phyloP scores from a whole-genome alignment of 306 rosid species.

The Corylus americana region DNA sequence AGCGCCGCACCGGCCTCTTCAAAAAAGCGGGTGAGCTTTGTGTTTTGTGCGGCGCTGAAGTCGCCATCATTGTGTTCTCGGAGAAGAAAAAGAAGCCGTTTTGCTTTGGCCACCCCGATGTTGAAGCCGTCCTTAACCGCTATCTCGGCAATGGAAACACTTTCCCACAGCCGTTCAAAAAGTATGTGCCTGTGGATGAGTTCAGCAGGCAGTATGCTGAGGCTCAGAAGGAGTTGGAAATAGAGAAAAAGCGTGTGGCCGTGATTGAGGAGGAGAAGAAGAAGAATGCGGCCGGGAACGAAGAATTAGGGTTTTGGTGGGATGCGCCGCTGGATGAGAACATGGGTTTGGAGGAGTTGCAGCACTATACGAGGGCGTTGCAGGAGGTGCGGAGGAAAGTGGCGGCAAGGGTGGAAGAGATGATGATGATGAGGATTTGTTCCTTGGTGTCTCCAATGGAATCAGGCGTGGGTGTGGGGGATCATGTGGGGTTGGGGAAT shows the following conservation, averaged over 20 bases:
- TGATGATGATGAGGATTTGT: background rate
- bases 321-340: constrained; percentile 32
- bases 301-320: constrained; percentile 37
- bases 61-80: constrained; percentile 47
- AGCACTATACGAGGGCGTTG: constrained; percentile 28
- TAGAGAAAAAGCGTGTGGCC: constrained; percentile 28
- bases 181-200: background rate
- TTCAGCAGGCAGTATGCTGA: constrained; percentile 30
- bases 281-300: background rate
- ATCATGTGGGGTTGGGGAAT: background rate
- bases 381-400: constrained; percentile 37
- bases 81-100: constrained; percentile 40
- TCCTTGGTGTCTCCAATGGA: background rate
- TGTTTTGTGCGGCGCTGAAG: constrained; percentile 40
- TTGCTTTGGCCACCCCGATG: constrained; percentile 45
- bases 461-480: background rate
- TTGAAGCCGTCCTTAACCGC: constrained; percentile 29
- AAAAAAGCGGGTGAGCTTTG: constrained; percentile 59
- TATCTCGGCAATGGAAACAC: constrained; percentile 9
- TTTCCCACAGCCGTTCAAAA: background rate
- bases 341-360: constrained; percentile 32
- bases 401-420: background rate
- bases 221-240: constrained; percentile 27
- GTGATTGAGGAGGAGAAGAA: constrained; percentile 4
- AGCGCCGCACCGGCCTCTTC: constrained; percentile 50